Percentiles rank a stretch among this genome's conserved stretches.
Evolutionary conservation across 2,329 filamentous ascomycete genomes (phyloP).

Genomic region (Remersonia thermophila): DNA sequence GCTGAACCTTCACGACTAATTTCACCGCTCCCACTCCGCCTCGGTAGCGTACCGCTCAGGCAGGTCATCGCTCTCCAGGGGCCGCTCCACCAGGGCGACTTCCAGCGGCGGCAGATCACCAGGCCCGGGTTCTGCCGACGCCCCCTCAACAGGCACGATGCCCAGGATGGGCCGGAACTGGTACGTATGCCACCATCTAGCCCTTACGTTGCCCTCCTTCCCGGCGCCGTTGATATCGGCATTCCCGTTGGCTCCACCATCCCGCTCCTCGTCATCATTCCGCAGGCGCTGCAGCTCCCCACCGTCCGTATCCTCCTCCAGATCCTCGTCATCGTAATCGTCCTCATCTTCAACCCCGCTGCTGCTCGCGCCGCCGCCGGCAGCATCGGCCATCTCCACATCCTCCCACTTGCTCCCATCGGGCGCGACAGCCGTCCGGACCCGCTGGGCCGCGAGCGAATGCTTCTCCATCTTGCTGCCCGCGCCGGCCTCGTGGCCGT

Average conservation of each 20-base stretch:
- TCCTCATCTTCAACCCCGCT: constrained; percentile 29
- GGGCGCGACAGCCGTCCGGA: constrained; percentile 27
- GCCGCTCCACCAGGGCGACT: constrained; percentile 79
- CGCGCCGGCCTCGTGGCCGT: constrained; percentile 35
- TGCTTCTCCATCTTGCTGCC: constrained; percentile 39
- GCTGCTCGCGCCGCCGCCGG: constrained; percentile 19
- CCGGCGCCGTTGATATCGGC: constrained; percentile 20
- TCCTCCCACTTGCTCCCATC: constrained; percentile 23
- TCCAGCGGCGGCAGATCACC: constrained; percentile 39
- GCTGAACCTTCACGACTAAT: no score
- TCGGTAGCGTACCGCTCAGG: constrained; percentile 57
- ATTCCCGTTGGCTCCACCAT: constrained; percentile 18
- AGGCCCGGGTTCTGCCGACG: constrained; percentile 21
- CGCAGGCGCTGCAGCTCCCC: constrained; percentile 21
- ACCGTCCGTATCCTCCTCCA: constrained; percentile 25
- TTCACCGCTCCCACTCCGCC: constrained; percentile 37
- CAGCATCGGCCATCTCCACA: constrained; percentile 22
- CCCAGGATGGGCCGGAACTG: constrained; percentile 93
- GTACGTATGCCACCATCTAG: constrained; percentile 65
- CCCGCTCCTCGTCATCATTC: constrained; percentile 27
- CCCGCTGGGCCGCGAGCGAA: constrained; percentile 32
- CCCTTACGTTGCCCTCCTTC: constrained; percentile 16
- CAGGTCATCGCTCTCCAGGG: constrained; percentile 69
- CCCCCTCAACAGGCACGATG: constrained; percentile 34
- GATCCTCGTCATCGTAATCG: constrained; percentile 21